These are phyloP conservation scores for Cenchrus purpureus DNA, from an alignment of 176 grass and related monocot species.

Conservation along the genomic window DNA sequence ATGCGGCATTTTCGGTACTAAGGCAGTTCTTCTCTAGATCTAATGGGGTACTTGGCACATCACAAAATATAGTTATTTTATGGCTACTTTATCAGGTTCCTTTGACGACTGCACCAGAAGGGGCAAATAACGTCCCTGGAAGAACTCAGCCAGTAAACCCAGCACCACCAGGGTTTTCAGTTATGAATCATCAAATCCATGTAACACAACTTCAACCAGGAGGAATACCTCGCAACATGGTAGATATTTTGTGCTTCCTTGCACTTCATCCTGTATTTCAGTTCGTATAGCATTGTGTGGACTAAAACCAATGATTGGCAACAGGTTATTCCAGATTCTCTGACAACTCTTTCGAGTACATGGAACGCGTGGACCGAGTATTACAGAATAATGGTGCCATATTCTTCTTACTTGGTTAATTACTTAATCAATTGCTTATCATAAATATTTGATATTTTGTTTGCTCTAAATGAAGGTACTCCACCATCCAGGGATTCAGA, in stretches of 20 bases:
- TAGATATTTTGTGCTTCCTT: slow-evolving; percentile 26
- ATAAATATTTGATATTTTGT: slow-evolving; percentile 31
- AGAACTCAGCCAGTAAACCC: slow-evolving; percentile 59
- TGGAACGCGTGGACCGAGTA: slow-evolving; percentile 69
- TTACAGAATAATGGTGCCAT: slow-evolving; percentile 73
- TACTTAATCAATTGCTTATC: slow-evolving; percentile 19
- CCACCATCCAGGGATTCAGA: slow-evolving; percentile 52
- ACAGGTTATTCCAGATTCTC: slow-evolving; percentile 89
- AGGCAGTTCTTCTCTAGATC: slow-evolving; percentile 14
- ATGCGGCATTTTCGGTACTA: slow-evolving; percentile 54
- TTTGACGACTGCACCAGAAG: slow-evolving; percentile 56
- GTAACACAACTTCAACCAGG: slow-evolving; percentile 60
- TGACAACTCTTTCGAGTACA: slow-evolving; percentile 73
- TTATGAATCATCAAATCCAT: slow-evolving; percentile 79
- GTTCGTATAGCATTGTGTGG: slow-evolving; percentile 18
- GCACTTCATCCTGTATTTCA: slow-evolving; percentile 4
- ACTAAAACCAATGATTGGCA: slow-evolving; percentile 24
- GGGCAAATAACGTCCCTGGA: slow-evolving; percentile 52
- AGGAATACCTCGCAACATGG: slow-evolving; percentile 57
- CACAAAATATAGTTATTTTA: slow-evolving; percentile 2
- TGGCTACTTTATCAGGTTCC: slow-evolving; percentile 61
- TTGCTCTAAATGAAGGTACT: slow-evolving; percentile 53
- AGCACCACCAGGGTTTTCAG: slow-evolving; percentile 64
- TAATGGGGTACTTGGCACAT: slow-evolving; percentile 15
- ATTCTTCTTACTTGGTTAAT: slow-evolving; percentile 24